Conservation (phyloP, 2,329 filamentous ascomycete species). For the Thermothelomyces thermophilus region DNA sequence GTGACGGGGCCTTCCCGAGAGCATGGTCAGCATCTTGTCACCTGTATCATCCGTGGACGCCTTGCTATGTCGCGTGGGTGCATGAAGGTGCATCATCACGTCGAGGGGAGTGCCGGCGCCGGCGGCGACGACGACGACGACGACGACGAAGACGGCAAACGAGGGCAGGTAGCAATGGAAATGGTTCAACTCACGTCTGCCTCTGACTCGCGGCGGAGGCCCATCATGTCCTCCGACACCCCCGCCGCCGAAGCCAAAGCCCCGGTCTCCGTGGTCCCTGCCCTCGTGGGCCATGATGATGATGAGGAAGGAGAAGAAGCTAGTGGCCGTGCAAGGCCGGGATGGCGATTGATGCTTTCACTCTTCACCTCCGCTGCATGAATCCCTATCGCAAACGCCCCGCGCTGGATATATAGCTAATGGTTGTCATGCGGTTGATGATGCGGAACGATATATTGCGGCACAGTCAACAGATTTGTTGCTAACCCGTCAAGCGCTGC, state of each 20-base stretch:
- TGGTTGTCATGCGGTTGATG: conserved; percentile 2
- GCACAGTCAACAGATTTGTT: not conserved
- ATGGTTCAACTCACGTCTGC: conserved; percentile 22
- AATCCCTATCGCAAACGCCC: not conserved
- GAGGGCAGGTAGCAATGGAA: not conserved
- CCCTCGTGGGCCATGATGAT: conserved; percentile 22
- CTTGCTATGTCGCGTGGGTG: not conserved
- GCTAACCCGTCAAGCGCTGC: no score
- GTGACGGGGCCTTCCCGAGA: conserved; percentile 69
- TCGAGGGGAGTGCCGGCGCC: no score
- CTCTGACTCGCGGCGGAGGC: conserved; percentile 20
- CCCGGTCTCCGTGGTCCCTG: conserved; percentile 20
- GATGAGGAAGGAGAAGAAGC: not conserved
- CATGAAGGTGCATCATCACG: not conserved
- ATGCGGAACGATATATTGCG: not conserved
- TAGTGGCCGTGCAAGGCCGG: not conserved
- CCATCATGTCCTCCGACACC: conserved; percentile 20
- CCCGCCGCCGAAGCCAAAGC: conserved; percentile 12
- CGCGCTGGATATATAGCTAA: not conserved
- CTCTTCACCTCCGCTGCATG: not conserved
- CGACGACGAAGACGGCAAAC: not conserved
- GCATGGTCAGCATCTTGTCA: conserved; percentile 8
- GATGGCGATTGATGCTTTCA: not conserved
- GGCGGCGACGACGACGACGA: no score
- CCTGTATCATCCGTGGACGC: not conserved